Percentiles rank a stretch among this genome's conserved stretches.
These are phyloP conservation scores for Plasmodium falciparum DNA, from an alignment of 169 alveolate genomes.

Conservation along the genomic window DNA sequence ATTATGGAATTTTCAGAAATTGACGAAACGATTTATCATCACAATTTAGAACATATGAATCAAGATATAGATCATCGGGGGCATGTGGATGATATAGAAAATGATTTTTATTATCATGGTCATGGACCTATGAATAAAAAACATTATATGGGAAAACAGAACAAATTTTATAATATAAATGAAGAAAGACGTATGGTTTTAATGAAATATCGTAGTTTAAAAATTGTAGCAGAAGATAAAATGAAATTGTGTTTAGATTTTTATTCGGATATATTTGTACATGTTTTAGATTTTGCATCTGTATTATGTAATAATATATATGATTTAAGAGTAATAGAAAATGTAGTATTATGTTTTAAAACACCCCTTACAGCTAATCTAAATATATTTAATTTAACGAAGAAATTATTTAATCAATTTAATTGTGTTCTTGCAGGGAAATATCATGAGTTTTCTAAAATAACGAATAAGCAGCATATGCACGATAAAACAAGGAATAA, in stretches of 20 bases:
- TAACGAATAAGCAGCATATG: constrained; percentile 34
- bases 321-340: constrained; percentile 53
- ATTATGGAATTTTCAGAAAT: constrained; percentile 76
- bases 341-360: constrained; percentile 65
- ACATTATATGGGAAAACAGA: constrained; percentile 14
- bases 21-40: constrained; percentile 66
- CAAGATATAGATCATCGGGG: neutral
- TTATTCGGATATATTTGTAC: constrained; percentile 70
- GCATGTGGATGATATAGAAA: neutral
- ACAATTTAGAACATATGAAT: constrained; percentile 29
- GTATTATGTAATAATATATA: constrained; percentile 67
- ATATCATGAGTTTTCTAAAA: constrained; percentile 47
- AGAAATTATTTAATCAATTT: constrained; percentile 58
- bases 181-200: constrained; percentile 65
- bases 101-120: neutral
- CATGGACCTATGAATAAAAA: neutral
- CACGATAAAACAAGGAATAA: constrained; percentile 9
- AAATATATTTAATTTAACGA: constrained; percentile 52
- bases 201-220: constrained; percentile 57
- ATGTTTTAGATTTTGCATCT: constrained; percentile 73
- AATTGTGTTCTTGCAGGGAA: constrained; percentile 17
- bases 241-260: constrained; percentile 70
- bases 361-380: constrained; percentile 74
- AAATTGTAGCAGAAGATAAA: constrained; percentile 66
- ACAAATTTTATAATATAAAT: constrained; percentile 25